These are phyloP conservation scores for Mucor piriformis DNA, from an alignment of 371 early-diverging fungal species.

Conservation along the genomic window DNA sequence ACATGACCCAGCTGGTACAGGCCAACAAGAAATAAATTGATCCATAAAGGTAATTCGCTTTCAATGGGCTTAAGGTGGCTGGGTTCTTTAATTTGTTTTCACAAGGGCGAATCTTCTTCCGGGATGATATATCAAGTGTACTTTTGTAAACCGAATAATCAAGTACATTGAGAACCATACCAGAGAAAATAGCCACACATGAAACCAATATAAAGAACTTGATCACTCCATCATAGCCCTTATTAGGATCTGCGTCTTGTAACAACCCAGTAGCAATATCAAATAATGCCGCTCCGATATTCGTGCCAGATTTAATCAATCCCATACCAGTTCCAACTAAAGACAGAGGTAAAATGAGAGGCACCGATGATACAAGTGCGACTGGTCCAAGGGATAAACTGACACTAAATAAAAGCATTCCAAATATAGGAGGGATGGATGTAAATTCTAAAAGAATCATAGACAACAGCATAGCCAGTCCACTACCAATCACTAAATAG, in stretches of 20 bases:
- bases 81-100: conserved; percentile 21
- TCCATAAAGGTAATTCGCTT: conserved; percentile 47
- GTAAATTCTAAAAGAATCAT: conserved; percentile 63
- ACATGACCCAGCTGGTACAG: conserved; percentile 50
- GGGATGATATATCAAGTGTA: conserved; percentile 27
- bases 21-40: conserved; percentile 33
- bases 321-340: conserved; percentile 74
- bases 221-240: conserved; percentile 60
- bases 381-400: conserved; percentile 73
- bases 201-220: conserved; percentile 57
- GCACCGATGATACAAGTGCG: conserved; percentile 65
- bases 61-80: background rate
- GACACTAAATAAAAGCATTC: conserved; percentile 65
- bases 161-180: conserved; percentile 42
- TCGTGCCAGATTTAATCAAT: conserved; percentile 65
- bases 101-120: conserved; percentile 7
- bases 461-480: conserved; percentile 44
- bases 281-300: conserved; percentile 66
- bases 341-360: conserved; percentile 60
- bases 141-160: conserved; percentile 40
- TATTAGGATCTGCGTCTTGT: conserved; percentile 55
- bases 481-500: conserved; percentile 58
- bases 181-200: conserved; percentile 42
- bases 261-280: conserved; percentile 69
- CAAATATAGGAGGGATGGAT: conserved; percentile 53